phyloP scores from a whole-genome alignment of 2,329 filamentous ascomycete species.

The Trichothecium roseum region DNA sequence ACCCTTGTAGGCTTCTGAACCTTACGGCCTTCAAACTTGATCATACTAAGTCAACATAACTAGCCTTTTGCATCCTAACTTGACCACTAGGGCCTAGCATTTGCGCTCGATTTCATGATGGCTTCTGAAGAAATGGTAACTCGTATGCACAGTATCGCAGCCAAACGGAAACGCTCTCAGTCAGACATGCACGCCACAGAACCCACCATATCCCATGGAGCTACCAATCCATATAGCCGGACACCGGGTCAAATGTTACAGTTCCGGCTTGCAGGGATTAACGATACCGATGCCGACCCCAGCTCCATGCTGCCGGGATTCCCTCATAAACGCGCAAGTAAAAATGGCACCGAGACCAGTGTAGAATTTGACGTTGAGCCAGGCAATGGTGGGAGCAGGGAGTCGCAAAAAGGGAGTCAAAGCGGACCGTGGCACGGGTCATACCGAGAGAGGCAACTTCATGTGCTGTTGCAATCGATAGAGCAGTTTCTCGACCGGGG shows the following conservation, averaged over 20 bases:
- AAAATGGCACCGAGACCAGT: conserved; percentile 73
- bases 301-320: conserved; percentile 31
- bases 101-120: too few species aligned
- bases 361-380: conserved; percentile 57
- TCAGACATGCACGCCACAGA: not conserved
- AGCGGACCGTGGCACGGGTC: not conserved
- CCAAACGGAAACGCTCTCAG: conserved; percentile 1
- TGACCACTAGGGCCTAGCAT: too few species aligned
- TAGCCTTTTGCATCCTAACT: too few species aligned
- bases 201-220: conserved; percentile 15
- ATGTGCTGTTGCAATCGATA: conserved; percentile 57
- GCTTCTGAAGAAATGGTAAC: too few species aligned
- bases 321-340: conserved; percentile 32
- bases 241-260: conserved; percentile 40
- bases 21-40: too few species aligned
- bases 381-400: conserved; percentile 9
- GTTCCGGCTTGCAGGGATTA: conserved; percentile 41
- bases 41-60: too few species aligned
- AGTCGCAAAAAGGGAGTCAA: conserved; percentile 4
- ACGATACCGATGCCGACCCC: conserved; percentile 32
- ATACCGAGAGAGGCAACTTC: conserved; percentile 38
- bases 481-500: conserved; percentile 62
- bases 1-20: too few species aligned
- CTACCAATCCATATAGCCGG: conserved; percentile 40
- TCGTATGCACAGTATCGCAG: not conserved